Evolutionary conservation across 345 rosid species (phyloP), one percentile per base, ranked within the genome.

Genomic region (Hypericum androsaemum): DNA sequence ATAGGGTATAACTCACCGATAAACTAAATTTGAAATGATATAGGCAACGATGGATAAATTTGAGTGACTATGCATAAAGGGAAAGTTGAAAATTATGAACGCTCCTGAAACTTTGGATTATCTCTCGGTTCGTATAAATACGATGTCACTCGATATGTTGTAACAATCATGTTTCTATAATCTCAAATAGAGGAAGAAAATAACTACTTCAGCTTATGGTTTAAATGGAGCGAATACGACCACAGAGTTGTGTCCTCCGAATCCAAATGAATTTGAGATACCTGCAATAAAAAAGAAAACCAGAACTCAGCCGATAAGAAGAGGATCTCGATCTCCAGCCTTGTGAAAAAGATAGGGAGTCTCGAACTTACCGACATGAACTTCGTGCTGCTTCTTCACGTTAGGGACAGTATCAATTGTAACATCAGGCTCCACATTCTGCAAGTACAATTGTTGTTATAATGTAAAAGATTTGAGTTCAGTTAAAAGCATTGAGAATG

Each of bases 201-300:
- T n/a, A n/a, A n/a, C n/a, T n/a, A 22, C 4, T 1, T 1, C 1
- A 22, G 32, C 32, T 42, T 47, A 78, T 28, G 77, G 70, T 35
- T 12, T 43, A 66, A 72, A 81, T 12, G 84, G 79, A 53, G 84
- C 80, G 51, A 81, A 78, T 50, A 78, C 88, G 17, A 81, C 80
- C 61, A 76, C 88, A 0, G 82, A 78, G 43, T 81, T 81, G 72
- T 74, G 88, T 22, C 88, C 84, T 8, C 88, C 82, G 38, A 81
- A 76, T 41, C 80, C 84, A 44, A 81, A 74, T 46, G 84, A 81
- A 48, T 81, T 81, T 16, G 84, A 81, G 62, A 76, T 81, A 47
- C 59, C 88, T 81, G 80, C 70, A 63, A 5, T 3, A 1, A 32
- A 14, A 39, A 7, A 40, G 6, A 13, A 50, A 0, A n/a, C 44